Conservation (phyloP, 345 rosid genomes). For the Toxicodendron radicans region DNA sequence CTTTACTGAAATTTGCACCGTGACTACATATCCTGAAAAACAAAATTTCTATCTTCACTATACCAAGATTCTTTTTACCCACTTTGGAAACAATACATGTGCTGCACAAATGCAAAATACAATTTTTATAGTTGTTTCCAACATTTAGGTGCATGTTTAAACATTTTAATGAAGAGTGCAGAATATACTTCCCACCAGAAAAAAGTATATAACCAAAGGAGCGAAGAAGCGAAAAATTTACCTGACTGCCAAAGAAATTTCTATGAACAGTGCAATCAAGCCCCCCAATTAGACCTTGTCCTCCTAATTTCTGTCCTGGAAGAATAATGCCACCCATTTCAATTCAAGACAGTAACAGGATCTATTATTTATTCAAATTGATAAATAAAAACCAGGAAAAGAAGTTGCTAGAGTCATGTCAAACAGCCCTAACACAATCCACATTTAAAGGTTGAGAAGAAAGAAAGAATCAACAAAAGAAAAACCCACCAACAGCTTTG, state of each 20-base stretch:
- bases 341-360: background rate
- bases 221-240: slow-evolving; percentile 13
- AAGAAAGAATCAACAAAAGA: background rate
- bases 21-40: background rate
- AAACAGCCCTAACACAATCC: background rate
- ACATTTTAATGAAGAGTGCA: background rate
- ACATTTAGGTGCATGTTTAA: slow-evolving; percentile 6
- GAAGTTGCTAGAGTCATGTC: background rate
- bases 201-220: background rate
- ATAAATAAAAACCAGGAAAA: background rate
- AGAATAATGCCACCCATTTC: slow-evolving; percentile 2
- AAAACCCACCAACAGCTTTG: slow-evolving; percentile 70
- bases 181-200: background rate
- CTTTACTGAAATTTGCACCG: background rate
- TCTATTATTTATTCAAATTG: slow-evolving; percentile 8
- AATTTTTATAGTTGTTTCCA: background rate
- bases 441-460: background rate
- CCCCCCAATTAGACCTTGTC: slow-evolving; percentile 90
- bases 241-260: slow-evolving; percentile 97
- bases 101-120: background rate
- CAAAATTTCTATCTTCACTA: background rate
- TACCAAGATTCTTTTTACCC: background rate
- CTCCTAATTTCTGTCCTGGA: slow-evolving; percentile 93
- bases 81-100: background rate
- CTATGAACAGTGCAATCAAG: slow-evolving; percentile 85